Evolutionary conservation across 2,329 filamentous ascomycete species (phyloP).

Genomic region (Talaromyces albobiverticillius): DNA sequence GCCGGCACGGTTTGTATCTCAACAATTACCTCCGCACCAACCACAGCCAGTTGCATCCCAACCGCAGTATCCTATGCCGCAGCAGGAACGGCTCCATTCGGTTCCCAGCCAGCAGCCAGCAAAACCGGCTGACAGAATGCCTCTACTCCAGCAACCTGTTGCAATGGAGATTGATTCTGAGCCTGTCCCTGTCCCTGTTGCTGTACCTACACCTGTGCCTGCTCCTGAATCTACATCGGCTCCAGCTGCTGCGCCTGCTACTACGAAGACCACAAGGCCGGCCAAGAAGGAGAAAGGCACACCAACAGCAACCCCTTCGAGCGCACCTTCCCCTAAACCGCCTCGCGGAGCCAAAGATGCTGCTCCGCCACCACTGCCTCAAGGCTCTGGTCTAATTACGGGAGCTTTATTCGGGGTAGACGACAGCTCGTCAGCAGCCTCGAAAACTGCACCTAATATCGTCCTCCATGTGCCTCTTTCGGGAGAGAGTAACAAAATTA

Average conservation of each 20-base stretch:
- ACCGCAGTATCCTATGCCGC: constrained; percentile 17
- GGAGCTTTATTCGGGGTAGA: constrained; percentile 59
- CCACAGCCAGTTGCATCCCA: constrained; percentile 19
- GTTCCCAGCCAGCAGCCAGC: background rate
- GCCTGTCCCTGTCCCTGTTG: constrained; percentile 11
- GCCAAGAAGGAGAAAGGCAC: constrained; percentile 42
- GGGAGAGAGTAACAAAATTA: constrained; percentile 80
- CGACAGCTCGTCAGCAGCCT: constrained; percentile 37
- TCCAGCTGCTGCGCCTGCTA: constrained; percentile 14
- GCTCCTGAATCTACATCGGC: background rate
- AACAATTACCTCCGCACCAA: constrained; percentile 16
- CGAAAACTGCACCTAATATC: constrained; percentile 66
- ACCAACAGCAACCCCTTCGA: constrained; percentile 50
- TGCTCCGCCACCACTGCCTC: constrained; percentile 53
- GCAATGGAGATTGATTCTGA: constrained; percentile 35
- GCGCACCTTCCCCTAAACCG: constrained; percentile 56
- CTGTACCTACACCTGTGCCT: background rate
- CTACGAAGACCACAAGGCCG: constrained; percentile 25
- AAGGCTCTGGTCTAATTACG: constrained; percentile 63
- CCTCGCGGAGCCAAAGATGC: constrained; percentile 52
- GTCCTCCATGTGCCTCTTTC: constrained; percentile 77
- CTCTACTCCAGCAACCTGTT: constrained; percentile 21
- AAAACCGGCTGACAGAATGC: constrained; percentile 16
- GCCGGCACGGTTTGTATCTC: constrained; percentile 9
- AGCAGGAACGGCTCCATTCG: constrained; percentile 1